Evolutionary conservation across 2,329 filamentous ascomycete species (phyloP).

Genomic region (Plenodomus tracheiphilus): DNA sequence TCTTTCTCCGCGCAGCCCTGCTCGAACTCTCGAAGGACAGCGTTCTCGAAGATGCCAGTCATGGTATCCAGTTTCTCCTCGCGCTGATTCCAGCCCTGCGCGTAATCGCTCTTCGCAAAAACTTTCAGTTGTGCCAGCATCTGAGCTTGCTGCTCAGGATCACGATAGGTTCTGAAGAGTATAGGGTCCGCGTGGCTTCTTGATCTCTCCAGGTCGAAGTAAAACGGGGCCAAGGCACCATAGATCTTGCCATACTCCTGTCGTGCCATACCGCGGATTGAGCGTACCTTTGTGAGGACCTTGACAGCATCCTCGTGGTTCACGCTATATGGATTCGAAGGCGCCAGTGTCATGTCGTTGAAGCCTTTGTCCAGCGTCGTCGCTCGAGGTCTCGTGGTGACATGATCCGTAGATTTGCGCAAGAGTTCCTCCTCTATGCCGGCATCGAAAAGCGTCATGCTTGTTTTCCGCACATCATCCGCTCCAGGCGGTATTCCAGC

Average conservation of each 20-base stretch:
- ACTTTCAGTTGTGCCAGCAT: slow-evolving; percentile 80
- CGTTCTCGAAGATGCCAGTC: slow-evolving; percentile 83
- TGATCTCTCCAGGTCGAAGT: slow-evolving; percentile 75
- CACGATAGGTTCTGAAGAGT: slow-evolving; percentile 82
- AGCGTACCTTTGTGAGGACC: slow-evolving; percentile 71
- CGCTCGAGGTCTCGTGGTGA: slow-evolving; percentile 28
- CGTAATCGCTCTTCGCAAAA: slow-evolving; percentile 81
- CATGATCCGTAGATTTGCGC: slow-evolving; percentile 45
- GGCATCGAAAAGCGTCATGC: slow-evolving; percentile 74
- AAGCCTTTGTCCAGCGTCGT: slow-evolving; percentile 69
- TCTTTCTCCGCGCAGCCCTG: slow-evolving; percentile 89
- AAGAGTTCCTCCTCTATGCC: slow-evolving; percentile 66
- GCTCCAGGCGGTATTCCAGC: slow-evolving; percentile 44
- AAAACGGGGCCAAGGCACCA: slow-evolving; percentile 84
- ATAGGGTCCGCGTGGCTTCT: slow-evolving; percentile 77
- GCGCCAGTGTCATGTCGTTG: slow-evolving; percentile 65
- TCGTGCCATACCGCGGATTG: slow-evolving; percentile 80
- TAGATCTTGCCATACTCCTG: slow-evolving; percentile 92
- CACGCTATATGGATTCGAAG: slow-evolving; percentile 22
- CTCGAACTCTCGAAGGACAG: slow-evolving; percentile 88
- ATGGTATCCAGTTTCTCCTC: slow-evolving; percentile 74
- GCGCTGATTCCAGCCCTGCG: slow-evolving; percentile 71
- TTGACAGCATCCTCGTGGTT: slow-evolving; percentile 69
- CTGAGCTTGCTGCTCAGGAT: slow-evolving; percentile 86
- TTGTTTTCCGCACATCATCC: slow-evolving; percentile 41